Evolutionary conservation across 495 filamentous ascomycete genomes (phyloP), one percentile per base, ranked within the genome.

Genomic region (Penicillium samsonianum): DNA sequence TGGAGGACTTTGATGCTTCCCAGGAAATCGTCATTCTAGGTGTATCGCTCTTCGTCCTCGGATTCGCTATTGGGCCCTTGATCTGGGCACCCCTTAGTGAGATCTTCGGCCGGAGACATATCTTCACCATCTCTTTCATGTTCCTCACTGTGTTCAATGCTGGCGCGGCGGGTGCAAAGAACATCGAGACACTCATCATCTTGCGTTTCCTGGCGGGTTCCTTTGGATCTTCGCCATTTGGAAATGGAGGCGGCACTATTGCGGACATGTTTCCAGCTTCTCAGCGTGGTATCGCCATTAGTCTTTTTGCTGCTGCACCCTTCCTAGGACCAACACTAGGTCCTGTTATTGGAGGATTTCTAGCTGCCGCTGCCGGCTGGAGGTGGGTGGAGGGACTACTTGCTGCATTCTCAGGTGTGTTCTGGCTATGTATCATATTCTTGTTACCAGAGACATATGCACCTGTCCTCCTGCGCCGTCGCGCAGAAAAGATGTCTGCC

Each of bases 141-240:
- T 75, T 78, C 20, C 77, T 91, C 28, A 84, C 88, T 17, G 81
- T 82, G 0, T 91, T 92, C 76, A 90, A 83, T 62, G 85, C 82
- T 56, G 89, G 80, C 20, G 80, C 79, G 38, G 82, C 85, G 1
- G 81, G 83, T 11, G 68, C 86, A 1, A 74, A 84, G 56, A 90
- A 89, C 58, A 80, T 84, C 41, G 69, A 80, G 60, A 82, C 85
- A 1, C 74, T 94, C 2, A 73, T 91, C 48, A 81, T 92, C 58
- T 79, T 91, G 28, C 87, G 90, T 22, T 91, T 92, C 78, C 85
- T 92, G 50, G 87, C 86, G 22, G 87, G 90, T 50, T 78, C 87
- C 19, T 90, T 91, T 67, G 90, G 90, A 30, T 85, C 85, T 2
- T 88, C 87, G 1, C 83, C 87, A 19, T 63, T 91, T 52, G 89